These are phyloP conservation scores for Ophiosphaerella herpotricha DNA, from an alignment of 2,329 filamentous ascomycete genomes.

Conservation along the genomic window DNA sequence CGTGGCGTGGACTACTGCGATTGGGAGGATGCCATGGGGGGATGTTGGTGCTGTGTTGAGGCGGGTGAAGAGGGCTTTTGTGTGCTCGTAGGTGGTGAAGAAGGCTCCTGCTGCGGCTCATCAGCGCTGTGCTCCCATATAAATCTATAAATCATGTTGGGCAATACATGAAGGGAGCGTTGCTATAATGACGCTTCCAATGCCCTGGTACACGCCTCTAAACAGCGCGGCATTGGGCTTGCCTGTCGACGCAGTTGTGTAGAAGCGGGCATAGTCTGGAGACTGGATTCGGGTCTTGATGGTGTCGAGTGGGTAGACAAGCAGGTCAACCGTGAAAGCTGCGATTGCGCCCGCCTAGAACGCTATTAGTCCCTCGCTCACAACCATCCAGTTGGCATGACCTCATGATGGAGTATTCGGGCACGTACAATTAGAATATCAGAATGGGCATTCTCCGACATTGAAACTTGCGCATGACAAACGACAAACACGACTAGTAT, in stretches of 20 bases:
- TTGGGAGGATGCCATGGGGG: conserved; percentile 58
- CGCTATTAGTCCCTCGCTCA: background rate
- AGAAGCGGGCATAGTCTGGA: conserved; percentile 71
- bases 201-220: conserved; percentile 81
- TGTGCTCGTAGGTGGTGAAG: conserved; percentile 85
- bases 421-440: conserved; percentile 62
- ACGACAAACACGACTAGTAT: no score
- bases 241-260: conserved; percentile 61
- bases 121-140: conserved; percentile 1
- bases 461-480: conserved; percentile 2
- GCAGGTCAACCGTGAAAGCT: conserved; percentile 81
- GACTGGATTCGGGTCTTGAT: conserved; percentile 86
- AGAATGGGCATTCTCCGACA: conserved; percentile 52
- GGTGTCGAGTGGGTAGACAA: conserved; percentile 88
- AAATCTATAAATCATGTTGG: no score
- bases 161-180: conserved; percentile 79
- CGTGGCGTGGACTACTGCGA: conserved; percentile 71
- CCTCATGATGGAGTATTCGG: background rate
- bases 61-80: conserved; percentile 66
- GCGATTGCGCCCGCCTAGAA: conserved; percentile 80
- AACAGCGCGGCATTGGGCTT: conserved; percentile 63
- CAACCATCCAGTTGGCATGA: background rate
- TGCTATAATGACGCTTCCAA: conserved; percentile 82
- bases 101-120: conserved; percentile 71
- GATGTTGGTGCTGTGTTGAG: conserved; percentile 47